phyloP scores from a whole-genome alignment of 768 basidiomycete species.

The Gelatoporia subvermispora region DNA sequence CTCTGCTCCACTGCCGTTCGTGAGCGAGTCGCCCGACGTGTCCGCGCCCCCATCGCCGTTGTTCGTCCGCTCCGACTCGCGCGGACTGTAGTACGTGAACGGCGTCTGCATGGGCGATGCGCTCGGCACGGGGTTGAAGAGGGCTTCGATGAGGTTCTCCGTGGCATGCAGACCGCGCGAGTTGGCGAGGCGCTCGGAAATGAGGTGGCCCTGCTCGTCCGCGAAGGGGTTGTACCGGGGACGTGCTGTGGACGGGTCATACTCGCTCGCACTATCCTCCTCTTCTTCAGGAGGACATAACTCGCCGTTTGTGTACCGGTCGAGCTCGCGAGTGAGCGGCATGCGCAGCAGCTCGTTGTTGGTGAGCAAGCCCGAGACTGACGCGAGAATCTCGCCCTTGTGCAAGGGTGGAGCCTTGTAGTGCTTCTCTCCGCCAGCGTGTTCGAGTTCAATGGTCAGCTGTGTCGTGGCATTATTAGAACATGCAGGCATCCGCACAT shows the following conservation, averaged over 20 bases:
- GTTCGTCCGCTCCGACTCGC: constrained; percentile 4
- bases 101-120: constrained; percentile 13
- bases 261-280: background rate
- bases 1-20: background rate
- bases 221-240: constrained; percentile 4
- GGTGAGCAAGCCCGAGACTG: constrained; percentile 54
- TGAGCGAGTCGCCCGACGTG: constrained; percentile 3
- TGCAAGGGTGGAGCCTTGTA: constrained; percentile 66
- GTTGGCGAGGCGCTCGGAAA: constrained; percentile 38
- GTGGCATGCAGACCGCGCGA: constrained; percentile 60
- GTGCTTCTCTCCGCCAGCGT: constrained; percentile 46
- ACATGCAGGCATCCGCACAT: background rate
- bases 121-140: constrained; percentile 65
- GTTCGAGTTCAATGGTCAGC: constrained; percentile 56
- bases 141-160: constrained; percentile 68
- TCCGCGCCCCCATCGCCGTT: background rate
- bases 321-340: constrained; percentile 43
- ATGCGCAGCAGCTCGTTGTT: constrained; percentile 46
- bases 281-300: constrained; percentile 1
- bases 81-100: constrained; percentile 25
- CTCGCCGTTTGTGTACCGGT: constrained; percentile 32
- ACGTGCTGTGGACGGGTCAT: background rate
- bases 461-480: constrained; percentile 19
- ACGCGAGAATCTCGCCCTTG: constrained; percentile 67
- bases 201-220: constrained; percentile 17